Percentiles rank a stretch among this genome's conserved stretches.
These are phyloP conservation scores for Colletotrichum paranaense DNA, from an alignment of 2,329 filamentous ascomycete genomes.

Conservation along the genomic window DNA sequence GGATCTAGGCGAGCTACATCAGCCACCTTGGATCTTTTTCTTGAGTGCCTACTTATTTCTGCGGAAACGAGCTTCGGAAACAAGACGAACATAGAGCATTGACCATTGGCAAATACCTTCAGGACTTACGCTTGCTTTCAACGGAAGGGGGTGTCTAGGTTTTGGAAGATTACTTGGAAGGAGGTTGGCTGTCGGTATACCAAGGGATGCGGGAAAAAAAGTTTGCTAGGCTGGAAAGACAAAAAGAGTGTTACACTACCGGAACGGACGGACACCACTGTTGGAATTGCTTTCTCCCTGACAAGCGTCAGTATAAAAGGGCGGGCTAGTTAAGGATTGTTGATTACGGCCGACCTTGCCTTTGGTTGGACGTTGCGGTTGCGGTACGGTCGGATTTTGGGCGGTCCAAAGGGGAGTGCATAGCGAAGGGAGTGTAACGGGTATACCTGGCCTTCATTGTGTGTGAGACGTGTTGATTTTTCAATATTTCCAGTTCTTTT, in stretches of 20 bases:
- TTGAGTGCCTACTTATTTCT: constrained; percentile 39
- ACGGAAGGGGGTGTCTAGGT: constrained; percentile 49
- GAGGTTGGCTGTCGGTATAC: constrained; percentile 42
- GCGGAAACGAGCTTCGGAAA: constrained; percentile 51
- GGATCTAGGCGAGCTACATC: constrained; percentile 41
- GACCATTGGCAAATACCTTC: constrained; percentile 56
- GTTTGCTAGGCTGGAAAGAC: constrained; percentile 55
- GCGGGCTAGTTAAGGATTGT: constrained; percentile 36
- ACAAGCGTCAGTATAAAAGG: constrained; percentile 38
- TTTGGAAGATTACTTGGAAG: constrained; percentile 56
- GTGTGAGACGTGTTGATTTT: constrained; percentile 39
- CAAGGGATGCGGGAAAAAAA: constrained; percentile 47
- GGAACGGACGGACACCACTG: constrained; percentile 40
- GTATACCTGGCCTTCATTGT: constrained; percentile 51
- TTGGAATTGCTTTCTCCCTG: constrained; percentile 43
- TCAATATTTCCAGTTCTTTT: constrained; percentile 26
- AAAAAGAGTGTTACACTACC: constrained; percentile 49
- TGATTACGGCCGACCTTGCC: constrained; percentile 33
- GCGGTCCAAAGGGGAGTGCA: constrained; percentile 44
- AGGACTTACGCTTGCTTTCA: constrained; percentile 54
- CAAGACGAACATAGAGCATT: constrained; percentile 58
- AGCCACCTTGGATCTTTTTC: constrained; percentile 42
- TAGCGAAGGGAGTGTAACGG: constrained; percentile 57
- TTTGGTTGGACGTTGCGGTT: constrained; percentile 45
- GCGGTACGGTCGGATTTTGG: constrained; percentile 38